phyloP scores from a whole-genome alignment of 164 flowering plant species.

The grape (Vitis vinifera) region DNA sequence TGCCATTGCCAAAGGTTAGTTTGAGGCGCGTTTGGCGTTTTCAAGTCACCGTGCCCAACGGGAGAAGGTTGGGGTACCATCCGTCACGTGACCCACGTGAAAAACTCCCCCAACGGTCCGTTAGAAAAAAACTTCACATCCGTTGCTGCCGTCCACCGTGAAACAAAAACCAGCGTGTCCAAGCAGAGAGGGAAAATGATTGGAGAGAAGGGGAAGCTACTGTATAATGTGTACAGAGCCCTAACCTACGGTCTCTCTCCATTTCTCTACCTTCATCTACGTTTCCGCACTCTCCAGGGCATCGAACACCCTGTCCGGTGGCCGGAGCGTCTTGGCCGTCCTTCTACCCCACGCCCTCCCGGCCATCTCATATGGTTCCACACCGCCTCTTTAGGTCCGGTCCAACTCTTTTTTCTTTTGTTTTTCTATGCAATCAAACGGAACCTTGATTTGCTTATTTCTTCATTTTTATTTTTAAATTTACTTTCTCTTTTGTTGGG shows the following conservation, averaged over 20 bases:
- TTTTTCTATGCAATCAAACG: neutral
- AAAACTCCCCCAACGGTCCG: too few relatives aligned
- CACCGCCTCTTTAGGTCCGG: conserved; percentile 86
- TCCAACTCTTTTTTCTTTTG: neutral
- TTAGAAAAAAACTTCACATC: too few relatives aligned
- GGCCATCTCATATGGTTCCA: conserved; percentile 93
- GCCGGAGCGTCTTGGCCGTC: conserved; percentile 80
- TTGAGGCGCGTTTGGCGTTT: too few relatives aligned
- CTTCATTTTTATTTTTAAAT: neutral
- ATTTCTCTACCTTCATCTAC: conserved; percentile 60
- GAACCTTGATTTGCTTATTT: neutral
- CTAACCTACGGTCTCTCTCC: conserved; percentile 66
- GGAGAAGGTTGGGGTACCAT: too few relatives aligned
- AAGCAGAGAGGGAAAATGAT: conserved; percentile 4
- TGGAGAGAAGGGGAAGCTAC: conserved; percentile 18
- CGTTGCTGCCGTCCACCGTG: too few relatives aligned
- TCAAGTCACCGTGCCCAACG: too few relatives aligned
- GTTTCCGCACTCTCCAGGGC: conserved; percentile 64
- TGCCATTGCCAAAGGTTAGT: too few relatives aligned
- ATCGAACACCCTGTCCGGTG: conserved; percentile 74
- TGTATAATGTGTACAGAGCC: conserved; percentile 61
- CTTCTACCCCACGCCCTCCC: conserved; percentile 72
- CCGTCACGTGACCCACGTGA: too few relatives aligned
- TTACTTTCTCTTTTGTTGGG: neutral
- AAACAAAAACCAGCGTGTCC: neutral